These are phyloP conservation scores for Malassezia arunalokei DNA, from an alignment of 1,284 basidiomycete species.

Conservation along the genomic window DNA sequence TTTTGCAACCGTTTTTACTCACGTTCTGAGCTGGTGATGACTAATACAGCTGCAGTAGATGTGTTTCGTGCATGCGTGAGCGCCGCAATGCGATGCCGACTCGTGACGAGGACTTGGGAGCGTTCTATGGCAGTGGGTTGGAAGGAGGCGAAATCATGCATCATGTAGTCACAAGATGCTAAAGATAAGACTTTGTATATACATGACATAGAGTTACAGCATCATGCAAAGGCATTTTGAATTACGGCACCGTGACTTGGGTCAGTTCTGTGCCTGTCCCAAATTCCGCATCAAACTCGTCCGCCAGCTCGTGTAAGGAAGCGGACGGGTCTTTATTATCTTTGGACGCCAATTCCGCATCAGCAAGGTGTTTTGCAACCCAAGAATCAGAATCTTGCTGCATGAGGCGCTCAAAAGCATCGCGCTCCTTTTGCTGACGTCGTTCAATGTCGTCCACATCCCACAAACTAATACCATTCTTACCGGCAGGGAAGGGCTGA, in stretches of 20 bases:
- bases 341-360: slow-evolving; percentile 14
- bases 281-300: slow-evolving; percentile 34
- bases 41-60: slow-evolving; percentile 6
- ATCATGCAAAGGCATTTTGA: too few species aligned
- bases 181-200: too few species aligned
- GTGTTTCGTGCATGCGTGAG: neutral
- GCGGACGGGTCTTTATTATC: slow-evolving; percentile 4
- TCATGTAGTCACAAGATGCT: too few species aligned
- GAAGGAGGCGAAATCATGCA: too few species aligned
- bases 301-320: slow-evolving; percentile 9
- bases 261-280: slow-evolving; percentile 17
- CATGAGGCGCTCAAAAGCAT: slow-evolving; percentile 36
- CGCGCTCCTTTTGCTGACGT: slow-evolving; percentile 65
- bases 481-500: slow-evolving; percentile 73
- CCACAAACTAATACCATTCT: slow-evolving; percentile 90
- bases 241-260: neutral
- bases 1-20: slow-evolving; percentile 6
- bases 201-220: too few species aligned
- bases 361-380: slow-evolving; percentile 18
- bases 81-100: neutral
- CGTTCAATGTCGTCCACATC: slow-evolving; percentile 71
- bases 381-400: slow-evolving; percentile 22
- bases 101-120: too few species aligned
- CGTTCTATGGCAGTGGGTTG: too few species aligned
- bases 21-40: slow-evolving; percentile 13